phyloP scores from a whole-genome alignment of 768 basidiomycete genomes.

The Amanita polypyramis region DNA sequence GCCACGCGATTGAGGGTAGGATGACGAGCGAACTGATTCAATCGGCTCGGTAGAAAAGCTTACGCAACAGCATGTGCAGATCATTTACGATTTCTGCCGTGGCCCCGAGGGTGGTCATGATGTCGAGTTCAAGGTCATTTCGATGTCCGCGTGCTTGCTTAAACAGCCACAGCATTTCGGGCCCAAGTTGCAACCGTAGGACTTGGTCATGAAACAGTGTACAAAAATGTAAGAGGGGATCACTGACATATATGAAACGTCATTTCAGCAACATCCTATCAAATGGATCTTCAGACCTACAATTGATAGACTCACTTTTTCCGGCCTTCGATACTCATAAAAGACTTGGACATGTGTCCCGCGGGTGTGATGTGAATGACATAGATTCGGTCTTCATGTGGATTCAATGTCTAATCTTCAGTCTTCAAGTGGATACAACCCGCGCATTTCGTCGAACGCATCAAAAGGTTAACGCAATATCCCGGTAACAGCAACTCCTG shows the following conservation, averaged over 20 bases:
- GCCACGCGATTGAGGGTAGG: background rate
- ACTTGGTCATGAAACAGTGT: no score
- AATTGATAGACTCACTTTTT: background rate
- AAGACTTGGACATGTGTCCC: background rate
- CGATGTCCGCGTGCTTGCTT: no score
- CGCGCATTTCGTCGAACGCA: background rate
- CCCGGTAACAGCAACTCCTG: background rate
- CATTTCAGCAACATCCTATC: no score
- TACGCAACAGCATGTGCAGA: no score
- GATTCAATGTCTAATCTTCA: background rate
- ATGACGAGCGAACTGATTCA: background rate
- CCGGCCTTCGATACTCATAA: background rate
- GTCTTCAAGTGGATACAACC: background rate
- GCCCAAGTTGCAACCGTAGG: no score
- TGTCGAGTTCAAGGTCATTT: no score
- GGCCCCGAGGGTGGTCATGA: no score
- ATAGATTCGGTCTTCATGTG: constrained; percentile 1
- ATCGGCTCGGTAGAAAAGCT: background rate
- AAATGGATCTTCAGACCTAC: background rate
- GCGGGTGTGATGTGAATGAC: background rate
- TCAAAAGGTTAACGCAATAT: constrained; percentile 3
- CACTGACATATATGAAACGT: background rate
- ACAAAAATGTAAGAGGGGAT: background rate
- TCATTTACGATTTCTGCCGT: no score
- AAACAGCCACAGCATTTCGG: no score